Evolutionary conservation across 805 yeast genomes (phyloP), one percentile per base, ranked within the genome.

Genomic region (Vanderwaltozyma verrucispora): DNA sequence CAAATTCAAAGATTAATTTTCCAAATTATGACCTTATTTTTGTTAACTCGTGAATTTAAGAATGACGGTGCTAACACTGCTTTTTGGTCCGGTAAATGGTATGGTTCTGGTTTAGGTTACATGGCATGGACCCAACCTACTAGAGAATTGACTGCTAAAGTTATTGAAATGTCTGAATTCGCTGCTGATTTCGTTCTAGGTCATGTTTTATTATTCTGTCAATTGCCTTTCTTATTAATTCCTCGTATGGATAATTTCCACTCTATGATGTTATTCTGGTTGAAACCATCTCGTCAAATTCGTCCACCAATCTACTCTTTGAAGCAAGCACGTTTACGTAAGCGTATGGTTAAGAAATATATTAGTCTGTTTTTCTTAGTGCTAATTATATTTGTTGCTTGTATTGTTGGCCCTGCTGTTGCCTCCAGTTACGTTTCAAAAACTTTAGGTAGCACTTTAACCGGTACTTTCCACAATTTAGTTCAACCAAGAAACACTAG

Each of bases 41-140:
- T 79, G 63, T 70, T 94, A 58, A 85, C 96, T 37, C 79, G 98
- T 71, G 99, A 92, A 68, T 87, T 87, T 72, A 86, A 86, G 78
- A 84, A 83, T 53, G 96, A 89, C 65, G 85, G 80, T 58, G 71
- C 97, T 27, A 92, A 92, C 69, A 82, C 94, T 51, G 97, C 98
- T 21, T 92, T 94, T 94, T 92, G 99, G 99, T 84, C 95, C 41
- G 99, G 99, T 73, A 88, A 87, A 66, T 92, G 99, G 99, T 87
- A 88, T 63, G 92, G 94, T 42, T 71, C 84, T 43, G 92, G 95
- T 56, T 67, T 89, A 64, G 98, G 97, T 42, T 77, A 80, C 76
- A 77, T 80, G 74, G 95, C 96, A 16, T 75, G 83, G 72, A 80
- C 97, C 25, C 97, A 89, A 69, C 98, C 98, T 45, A 59, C 83